Evolutionary conservation across 306 rosid species (phyloP), one percentile per base, ranked within the genome.

Genomic region (Vigna nakashimae): DNA sequence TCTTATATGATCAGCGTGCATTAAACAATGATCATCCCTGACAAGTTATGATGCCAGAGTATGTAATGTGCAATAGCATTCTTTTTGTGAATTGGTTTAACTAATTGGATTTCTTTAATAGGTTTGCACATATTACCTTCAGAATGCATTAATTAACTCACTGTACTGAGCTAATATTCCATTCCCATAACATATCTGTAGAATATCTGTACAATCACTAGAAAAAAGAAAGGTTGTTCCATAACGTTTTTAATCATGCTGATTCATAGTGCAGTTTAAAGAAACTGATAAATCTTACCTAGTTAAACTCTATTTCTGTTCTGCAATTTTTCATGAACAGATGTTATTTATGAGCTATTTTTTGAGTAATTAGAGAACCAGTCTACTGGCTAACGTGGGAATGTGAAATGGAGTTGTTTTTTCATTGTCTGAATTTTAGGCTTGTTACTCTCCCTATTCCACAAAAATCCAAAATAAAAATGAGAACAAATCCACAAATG

Each of bases 391-490:
- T 59, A 32, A 57, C 9, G 24, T 58, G 32, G 67, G 30, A 73
- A 73, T 59, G 22, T 45, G 59, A 59, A 59, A 59, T 59, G 59
- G 55, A 46, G 4, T 59, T 74, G 17, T 17, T 16, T 58, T 59
- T 43, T 7, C 57, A 40, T 2, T 20, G n/a, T 18, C 17, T 73
- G 55, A 22, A 38, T 34, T 30, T 18, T 5, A 12, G 48, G 24
- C 14, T 15, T 32, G 60, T 20, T 51, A 53, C 5, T 42, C 18
- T 69, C 14, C 57, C 45, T 48, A 9, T 20, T 42, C 43, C 34
- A 40, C 17, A 26, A 69, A 22, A 69, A 49, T 36, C 55, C 65
- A 76, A 68, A 65, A 28, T 11, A 40, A 16, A 75, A 58, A 28
- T 16, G 73, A 55, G 10, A 55, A 9, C 45, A 2, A 4, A 46